phyloP scores from a whole-genome alignment of 352 stramenopile species.

The Pythium insidiosum region DNA sequence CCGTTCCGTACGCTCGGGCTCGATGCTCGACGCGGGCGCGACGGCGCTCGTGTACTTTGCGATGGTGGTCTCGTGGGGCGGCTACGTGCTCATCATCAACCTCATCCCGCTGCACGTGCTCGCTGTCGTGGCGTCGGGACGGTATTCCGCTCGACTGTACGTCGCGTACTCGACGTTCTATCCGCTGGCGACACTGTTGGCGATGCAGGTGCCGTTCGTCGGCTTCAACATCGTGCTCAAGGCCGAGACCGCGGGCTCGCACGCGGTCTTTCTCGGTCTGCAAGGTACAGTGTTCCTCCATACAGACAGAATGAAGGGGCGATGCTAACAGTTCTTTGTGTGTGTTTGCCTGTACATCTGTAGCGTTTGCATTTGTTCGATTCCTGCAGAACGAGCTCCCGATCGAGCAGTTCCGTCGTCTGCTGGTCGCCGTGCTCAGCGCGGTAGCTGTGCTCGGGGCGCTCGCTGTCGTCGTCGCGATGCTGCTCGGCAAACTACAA shows the following conservation, averaged over 20 bases:
- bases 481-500: too few species aligned
- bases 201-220: constrained; percentile 98
- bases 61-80: constrained; percentile 95
- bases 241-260: constrained; percentile 60
- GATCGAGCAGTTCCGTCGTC: too few species aligned
- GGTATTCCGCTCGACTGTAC: constrained; percentile 92
- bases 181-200: constrained; percentile 89
- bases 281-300: too few species aligned
- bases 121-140: constrained; percentile 83
- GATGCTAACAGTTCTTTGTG: too few species aligned
- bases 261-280: constrained; percentile 92
- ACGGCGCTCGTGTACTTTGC: constrained; percentile 93
- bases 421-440: too few species aligned
- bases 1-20: constrained; percentile 62
- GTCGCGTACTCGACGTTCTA: constrained; percentile 98
- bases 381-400: too few species aligned
- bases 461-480: too few species aligned
- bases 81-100: constrained; percentile 99
- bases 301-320: too few species aligned
- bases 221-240: constrained; percentile 93
- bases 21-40: constrained; percentile 56
- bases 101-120: constrained; percentile 95
- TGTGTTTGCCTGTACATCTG: too few species aligned
- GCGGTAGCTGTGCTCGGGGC: too few species aligned
- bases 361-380: too few species aligned